phyloP scores from a whole-genome alignment of 345 rosid genomes.

The Linum trigynum region DNA sequence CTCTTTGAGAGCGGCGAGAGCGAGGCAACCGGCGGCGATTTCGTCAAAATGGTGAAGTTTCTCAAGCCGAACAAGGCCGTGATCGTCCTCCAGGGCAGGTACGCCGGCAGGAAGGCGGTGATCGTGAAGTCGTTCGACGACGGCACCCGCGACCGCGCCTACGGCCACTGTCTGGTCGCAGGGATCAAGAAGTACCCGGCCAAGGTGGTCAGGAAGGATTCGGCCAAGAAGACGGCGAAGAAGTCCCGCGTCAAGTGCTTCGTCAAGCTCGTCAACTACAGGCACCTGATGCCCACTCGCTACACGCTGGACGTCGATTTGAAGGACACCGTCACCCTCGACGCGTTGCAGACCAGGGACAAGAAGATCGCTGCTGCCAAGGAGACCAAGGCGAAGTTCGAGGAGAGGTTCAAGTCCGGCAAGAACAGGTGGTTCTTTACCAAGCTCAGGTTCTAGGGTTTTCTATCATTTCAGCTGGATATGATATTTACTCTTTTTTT shows the following conservation, averaged over 20 bases:
- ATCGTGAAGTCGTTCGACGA: conserved; percentile 17
- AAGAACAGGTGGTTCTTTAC: conserved; percentile 16
- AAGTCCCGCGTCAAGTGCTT: conserved; percentile 21
- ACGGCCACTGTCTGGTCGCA: conserved; percentile 10
- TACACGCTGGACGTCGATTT: conserved; percentile 20
- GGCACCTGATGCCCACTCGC: conserved; percentile 19
- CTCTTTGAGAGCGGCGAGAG: too few species aligned
- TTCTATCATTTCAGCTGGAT: too few species aligned
- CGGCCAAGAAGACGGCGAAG: conserved; percentile 1
- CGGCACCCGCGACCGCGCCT: conserved; percentile 11
- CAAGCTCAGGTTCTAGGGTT: conserved; percentile 18
- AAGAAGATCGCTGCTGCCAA: conserved; percentile 17
- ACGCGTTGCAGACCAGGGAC: conserved; percentile 11
- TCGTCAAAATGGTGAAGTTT: not conserved
- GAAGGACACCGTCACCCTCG: conserved; percentile 11
- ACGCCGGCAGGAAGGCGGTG: conserved; percentile 22
- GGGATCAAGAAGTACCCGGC: conserved; percentile 10
- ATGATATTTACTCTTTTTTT: too few species aligned
- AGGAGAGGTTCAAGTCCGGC: too few species aligned
- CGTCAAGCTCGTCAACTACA: conserved; percentile 19
- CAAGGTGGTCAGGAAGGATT: conserved; percentile 18
- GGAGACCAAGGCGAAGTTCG: conserved; percentile 14
- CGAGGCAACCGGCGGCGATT: too few species aligned
- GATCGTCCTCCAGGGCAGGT: conserved; percentile 20
- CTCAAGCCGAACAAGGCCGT: conserved; percentile 7